A percentile compares a stretch with the other conserved stretches of the same genome.
These are phyloP conservation scores for Ichthyophthirius multifiliis DNA, from an alignment of 169 alveolate genomes.

Conservation along the genomic window DNA sequence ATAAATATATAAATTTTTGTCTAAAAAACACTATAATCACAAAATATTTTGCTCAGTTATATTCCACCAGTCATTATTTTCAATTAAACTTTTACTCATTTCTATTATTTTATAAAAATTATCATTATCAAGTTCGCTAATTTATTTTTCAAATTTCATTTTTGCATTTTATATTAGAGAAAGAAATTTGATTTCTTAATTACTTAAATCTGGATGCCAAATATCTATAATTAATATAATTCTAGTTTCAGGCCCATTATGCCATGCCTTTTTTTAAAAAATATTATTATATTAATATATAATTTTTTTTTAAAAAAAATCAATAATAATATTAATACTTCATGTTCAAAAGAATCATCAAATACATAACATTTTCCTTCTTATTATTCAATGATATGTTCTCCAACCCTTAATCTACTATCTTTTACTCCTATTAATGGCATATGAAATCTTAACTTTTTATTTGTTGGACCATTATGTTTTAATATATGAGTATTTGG, in stretches of 20 bases:
- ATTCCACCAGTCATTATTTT: neutral
- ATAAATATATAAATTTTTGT: too few relatives aligned
- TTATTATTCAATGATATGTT: constrained; percentile 38
- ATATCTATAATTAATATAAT: constrained; percentile 62
- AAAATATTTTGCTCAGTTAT: neutral
- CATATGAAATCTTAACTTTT: constrained; percentile 67
- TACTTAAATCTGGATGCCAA: constrained; percentile 77
- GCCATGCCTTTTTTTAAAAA: too few relatives aligned
- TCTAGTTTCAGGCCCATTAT: constrained; percentile 67
- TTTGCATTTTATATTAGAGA: constrained; percentile 43
- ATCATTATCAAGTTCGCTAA: neutral
- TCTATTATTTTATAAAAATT: neutral
- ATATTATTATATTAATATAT: too few relatives aligned
- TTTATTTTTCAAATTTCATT: constrained; percentile 24
- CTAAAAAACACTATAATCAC: too few relatives aligned
- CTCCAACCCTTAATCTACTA: constrained; percentile 69
- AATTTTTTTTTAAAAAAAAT: neutral
- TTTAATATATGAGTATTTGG: constrained; percentile 65
- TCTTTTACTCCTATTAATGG: constrained; percentile 63
- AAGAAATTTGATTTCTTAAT: constrained; percentile 70
- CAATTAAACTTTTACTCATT: neutral
- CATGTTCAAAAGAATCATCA: constrained; percentile 79
- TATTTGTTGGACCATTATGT: constrained; percentile 78
- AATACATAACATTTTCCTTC: constrained; percentile 60
- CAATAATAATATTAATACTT: constrained; percentile 15